Conservation (phyloP, 1,139 yeast genomes). For the Debaryomyces psychrophilus region DNA sequence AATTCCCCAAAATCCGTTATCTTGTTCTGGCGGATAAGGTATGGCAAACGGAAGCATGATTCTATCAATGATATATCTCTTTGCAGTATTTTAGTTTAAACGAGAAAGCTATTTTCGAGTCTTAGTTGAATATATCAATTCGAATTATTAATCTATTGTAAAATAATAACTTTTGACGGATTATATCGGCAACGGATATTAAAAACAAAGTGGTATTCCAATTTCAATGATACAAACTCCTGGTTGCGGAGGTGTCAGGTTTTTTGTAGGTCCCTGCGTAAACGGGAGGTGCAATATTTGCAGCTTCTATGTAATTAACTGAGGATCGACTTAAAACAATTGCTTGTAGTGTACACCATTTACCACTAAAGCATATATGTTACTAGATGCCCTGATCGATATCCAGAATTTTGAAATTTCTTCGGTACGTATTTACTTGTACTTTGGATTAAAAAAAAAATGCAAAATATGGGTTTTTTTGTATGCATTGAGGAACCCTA, state of each 20-base stretch:
- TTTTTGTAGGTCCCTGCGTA: neutral
- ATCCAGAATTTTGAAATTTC: too few species aligned
- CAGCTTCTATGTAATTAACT: neutral
- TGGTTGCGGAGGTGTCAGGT: neutral
- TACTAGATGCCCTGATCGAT: too few species aligned
- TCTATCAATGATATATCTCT: neutral
- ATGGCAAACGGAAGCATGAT: slow-evolving; percentile 53
- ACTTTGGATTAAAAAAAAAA: too few species aligned
- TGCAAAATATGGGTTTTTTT: too few species aligned
- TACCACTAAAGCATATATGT: too few species aligned
- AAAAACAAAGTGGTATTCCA: neutral
- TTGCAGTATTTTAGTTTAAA: neutral
- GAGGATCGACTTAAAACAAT: neutral
- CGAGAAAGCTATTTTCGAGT: neutral
- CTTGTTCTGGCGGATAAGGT: slow-evolving; percentile 49
- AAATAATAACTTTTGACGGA: neutral
- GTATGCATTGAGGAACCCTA: too few species aligned
- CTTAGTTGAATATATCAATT: neutral
- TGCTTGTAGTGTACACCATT: too few species aligned
- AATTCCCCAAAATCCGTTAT: slow-evolving; percentile 50
- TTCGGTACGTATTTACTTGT: too few species aligned
- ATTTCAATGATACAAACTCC: neutral
- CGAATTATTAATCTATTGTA: neutral
- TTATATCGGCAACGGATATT: neutral
- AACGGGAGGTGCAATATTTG: neutral